These are phyloP conservation scores for Erythrobasidium hasegawianum DNA, from an alignment of 1,284 basidiomycete species.

Conservation along the genomic window DNA sequence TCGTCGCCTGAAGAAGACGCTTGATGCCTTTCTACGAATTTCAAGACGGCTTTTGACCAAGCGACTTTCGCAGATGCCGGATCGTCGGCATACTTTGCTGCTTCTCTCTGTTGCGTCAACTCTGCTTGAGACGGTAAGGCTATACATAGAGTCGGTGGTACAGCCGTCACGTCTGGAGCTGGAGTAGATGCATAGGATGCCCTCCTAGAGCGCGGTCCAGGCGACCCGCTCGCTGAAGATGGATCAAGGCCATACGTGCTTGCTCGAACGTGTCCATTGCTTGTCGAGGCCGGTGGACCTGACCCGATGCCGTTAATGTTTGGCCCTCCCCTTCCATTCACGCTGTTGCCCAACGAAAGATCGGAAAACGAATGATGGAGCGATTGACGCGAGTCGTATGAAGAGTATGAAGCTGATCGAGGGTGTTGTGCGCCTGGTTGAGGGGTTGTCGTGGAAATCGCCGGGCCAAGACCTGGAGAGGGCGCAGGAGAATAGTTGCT, in stretches of 20 bases:
- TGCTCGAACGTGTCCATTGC: conserved; percentile 5
- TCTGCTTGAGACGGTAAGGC: conserved; percentile 28
- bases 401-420: neutral
- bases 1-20: conserved; percentile 49
- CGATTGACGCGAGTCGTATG: conserved; percentile 12
- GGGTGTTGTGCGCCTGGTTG: neutral
- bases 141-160: conserved; percentile 12
- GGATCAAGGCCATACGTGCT: neutral
- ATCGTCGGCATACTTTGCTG: conserved; percentile 56
- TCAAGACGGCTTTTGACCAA: conserved; percentile 75
- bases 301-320: neutral
- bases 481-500: conserved; percentile 1
- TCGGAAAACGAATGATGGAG: conserved; percentile 31
- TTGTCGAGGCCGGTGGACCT: neutral
- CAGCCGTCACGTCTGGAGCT: conserved; percentile 2
- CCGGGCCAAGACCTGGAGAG: neutral
- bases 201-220: neutral
- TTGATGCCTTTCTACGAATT: conserved; percentile 65
- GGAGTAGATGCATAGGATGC: neutral
- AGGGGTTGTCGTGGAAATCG: no score
- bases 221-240: neutral
- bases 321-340: neutral
- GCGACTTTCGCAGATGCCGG: conserved; percentile 53
- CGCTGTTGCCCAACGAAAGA: conserved; percentile 7
- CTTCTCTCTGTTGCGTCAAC: conserved; percentile 52